These are phyloP conservation scores for Aphanomyces astaci DNA, from an alignment of 352 stramenopile genomes.

Conservation along the genomic window DNA sequence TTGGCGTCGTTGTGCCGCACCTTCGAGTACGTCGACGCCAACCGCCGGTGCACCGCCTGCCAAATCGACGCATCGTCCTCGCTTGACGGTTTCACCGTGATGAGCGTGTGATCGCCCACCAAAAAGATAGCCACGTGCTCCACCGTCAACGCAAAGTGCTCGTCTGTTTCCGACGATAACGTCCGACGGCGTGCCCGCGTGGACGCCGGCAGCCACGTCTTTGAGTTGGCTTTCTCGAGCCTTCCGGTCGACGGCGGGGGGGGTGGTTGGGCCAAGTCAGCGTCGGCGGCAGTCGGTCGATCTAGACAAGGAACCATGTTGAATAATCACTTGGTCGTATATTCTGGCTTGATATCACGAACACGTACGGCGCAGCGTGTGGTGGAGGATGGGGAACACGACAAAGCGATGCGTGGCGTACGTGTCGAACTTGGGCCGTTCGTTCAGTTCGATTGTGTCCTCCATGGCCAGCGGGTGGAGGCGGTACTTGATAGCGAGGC, in stretches of 20 bases:
- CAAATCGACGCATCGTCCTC: slow-evolving; percentile 48
- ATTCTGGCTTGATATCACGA: neutral
- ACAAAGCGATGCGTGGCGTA: slow-evolving; percentile 80
- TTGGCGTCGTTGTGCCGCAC: slow-evolving; percentile 82
- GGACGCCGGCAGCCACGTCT: neutral
- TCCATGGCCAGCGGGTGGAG: slow-evolving; percentile 79
- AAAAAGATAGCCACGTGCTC: slow-evolving; percentile 81
- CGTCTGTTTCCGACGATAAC: neutral
- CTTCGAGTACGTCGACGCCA: slow-evolving; percentile 83
- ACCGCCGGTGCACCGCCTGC: slow-evolving; percentile 55
- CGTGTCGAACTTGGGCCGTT: slow-evolving; percentile 78
- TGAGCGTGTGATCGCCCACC: slow-evolving; percentile 71
- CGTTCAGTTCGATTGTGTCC: slow-evolving; percentile 80
- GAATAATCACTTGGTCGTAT: neutral
- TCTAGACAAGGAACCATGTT: too few species aligned
- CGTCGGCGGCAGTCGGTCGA: neutral
- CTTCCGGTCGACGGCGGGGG: neutral
- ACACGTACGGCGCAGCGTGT: neutral
- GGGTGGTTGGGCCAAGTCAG: neutral
- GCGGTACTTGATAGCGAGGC: slow-evolving; percentile 81
- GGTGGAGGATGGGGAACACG: slow-evolving; percentile 66
- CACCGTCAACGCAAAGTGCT: slow-evolving; percentile 68
- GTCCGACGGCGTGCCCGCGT: neutral
- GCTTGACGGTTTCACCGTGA: slow-evolving; percentile 72
- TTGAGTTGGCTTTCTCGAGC: neutral